Base-by-base conservation (phyloP, 2,329 filamentous ascomycete species). In the Tetracladium maxilliforme region DNA sequence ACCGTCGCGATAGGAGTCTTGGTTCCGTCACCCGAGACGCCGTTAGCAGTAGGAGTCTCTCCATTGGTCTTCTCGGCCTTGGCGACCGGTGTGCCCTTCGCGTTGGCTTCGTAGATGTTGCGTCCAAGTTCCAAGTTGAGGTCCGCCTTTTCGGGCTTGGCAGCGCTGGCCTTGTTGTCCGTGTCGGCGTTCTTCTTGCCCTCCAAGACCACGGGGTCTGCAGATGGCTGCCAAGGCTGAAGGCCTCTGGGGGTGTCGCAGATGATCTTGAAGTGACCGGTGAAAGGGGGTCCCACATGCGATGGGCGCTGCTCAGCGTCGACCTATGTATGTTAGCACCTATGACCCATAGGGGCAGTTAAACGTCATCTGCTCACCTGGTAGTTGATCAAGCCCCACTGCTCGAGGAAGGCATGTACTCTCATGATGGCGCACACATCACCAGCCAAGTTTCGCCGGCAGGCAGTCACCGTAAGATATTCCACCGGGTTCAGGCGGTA, bases 371-470 rank as follows among this genome's bases (percentile, higher is more conserved):
- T 14, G 12, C 51, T 34, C 63, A 93, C 87, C 64, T 98, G 90
- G 47, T 98, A 98, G 54, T 98, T 98, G 50, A 98, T 94, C 43
- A 98, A 61, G 6, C 90, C 90, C 90, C 90, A 98, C 49, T 95
- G 87, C 56, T 98, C 90, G 18, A 98, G 64, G 56, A 98, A 98
- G 10, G 84, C 80, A 52, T 98, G 90, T 11, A 98, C 87, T 36
- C 90, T 77, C 90, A 98, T 98, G 40, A 98, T 98, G 19, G 90
- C 87, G 56, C 90, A 98, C 16, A 98, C 90, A 52, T 98, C 90
- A 36, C 90, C 90, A 13, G 90, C 90, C 44, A 98, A 56, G 49
- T 98, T 98, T 38, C 90, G 71, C 35, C 90, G 70, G 48, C 90
- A 98, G 25, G 90, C 90, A 8, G 90, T 98, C 27, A 98, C 87